These are phyloP conservation scores for Fusarium stilboides DNA, from an alignment of 2,329 filamentous ascomycete genomes.

Conservation along the genomic window DNA sequence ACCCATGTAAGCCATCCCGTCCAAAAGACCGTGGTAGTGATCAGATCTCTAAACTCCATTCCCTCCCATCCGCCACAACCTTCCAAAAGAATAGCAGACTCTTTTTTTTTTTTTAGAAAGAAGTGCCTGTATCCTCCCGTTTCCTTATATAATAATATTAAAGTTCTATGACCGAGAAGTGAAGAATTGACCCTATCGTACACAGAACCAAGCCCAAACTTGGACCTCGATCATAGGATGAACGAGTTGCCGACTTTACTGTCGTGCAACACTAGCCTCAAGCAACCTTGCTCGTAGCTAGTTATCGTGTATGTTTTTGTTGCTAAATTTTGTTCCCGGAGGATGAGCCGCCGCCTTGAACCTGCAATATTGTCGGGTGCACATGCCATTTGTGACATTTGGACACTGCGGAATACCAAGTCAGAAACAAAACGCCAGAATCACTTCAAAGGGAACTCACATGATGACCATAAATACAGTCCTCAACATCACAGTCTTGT, in stretches of 20 bases:
- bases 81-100: constrained; percentile 2
- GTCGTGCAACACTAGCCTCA: neutral
- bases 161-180: constrained; percentile 18
- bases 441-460: constrained; percentile 56
- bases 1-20: neutral
- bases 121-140: neutral
- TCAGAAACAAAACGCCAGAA: constrained; percentile 17
- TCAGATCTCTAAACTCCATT: constrained; percentile 1
- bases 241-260: neutral
- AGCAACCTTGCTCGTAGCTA: constrained; percentile 25
- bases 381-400: constrained; percentile 65
- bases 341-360: constrained; percentile 69
- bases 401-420: constrained; percentile 61
- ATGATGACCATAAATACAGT: constrained; percentile 76
- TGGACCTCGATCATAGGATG: constrained; percentile 8
- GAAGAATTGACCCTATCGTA: constrained; percentile 17
- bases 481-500: constrained; percentile 70
- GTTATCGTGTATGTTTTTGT: constrained; percentile 54
- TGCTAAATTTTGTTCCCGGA: constrained; percentile 68
- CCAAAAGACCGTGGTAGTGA: neutral
- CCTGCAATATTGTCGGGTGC: constrained; percentile 69
- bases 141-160: constrained; percentile 28
- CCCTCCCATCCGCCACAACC: neutral
- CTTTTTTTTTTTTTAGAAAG: neutral
- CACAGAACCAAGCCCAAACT: constrained; percentile 19